These are phyloP conservation scores for Aspergillus luchuensis DNA, from an alignment of 2,329 filamentous ascomycete species.

Conservation along the genomic window DNA sequence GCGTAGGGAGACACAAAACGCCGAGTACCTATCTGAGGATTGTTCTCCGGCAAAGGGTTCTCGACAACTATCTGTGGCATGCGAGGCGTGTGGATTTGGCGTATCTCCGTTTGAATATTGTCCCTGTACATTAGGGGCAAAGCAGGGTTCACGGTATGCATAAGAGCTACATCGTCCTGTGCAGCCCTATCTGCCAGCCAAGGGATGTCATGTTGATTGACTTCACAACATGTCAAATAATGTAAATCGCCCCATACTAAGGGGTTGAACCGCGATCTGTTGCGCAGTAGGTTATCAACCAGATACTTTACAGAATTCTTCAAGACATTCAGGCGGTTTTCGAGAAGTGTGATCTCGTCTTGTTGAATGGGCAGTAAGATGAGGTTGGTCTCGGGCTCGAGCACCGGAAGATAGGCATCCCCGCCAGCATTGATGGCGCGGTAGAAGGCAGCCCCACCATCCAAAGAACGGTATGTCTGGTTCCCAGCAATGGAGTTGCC, in stretches of 20 bases:
- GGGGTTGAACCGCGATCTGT: slow-evolving; percentile 35
- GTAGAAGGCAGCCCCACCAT: slow-evolving; percentile 53
- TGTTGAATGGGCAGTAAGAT: slow-evolving; percentile 29
- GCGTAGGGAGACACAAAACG: no score
- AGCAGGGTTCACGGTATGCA: background rate
- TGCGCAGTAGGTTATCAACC: slow-evolving; percentile 40
- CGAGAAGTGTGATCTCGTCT: slow-evolving; percentile 29
- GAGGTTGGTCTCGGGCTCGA: slow-evolving; percentile 26
- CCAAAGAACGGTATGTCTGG: slow-evolving; percentile 40
- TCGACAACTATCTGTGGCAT: no score
- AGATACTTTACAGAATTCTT: slow-evolving; percentile 42
- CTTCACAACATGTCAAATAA: slow-evolving; percentile 50
- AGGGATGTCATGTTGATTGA: slow-evolving; percentile 29
- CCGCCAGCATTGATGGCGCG: slow-evolving; percentile 41
- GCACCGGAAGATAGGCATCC: slow-evolving; percentile 46
- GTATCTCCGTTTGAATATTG: background rate
- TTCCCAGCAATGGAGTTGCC: slow-evolving; percentile 43
- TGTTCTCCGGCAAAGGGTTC: no score
- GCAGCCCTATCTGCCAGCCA: slow-evolving; percentile 1
- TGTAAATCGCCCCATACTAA: slow-evolving; percentile 39
- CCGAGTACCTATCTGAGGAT: no score
- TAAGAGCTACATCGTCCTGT: background rate
- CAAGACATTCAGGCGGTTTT: slow-evolving; percentile 36
- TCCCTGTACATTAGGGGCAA: no score
- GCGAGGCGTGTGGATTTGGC: no score